A percentile compares a stretch with the other conserved stretches of the same genome.
These are phyloP conservation scores for Cyclanthera cordifolia DNA, from an alignment of 306 rosid genomes.

Conservation along the genomic window DNA sequence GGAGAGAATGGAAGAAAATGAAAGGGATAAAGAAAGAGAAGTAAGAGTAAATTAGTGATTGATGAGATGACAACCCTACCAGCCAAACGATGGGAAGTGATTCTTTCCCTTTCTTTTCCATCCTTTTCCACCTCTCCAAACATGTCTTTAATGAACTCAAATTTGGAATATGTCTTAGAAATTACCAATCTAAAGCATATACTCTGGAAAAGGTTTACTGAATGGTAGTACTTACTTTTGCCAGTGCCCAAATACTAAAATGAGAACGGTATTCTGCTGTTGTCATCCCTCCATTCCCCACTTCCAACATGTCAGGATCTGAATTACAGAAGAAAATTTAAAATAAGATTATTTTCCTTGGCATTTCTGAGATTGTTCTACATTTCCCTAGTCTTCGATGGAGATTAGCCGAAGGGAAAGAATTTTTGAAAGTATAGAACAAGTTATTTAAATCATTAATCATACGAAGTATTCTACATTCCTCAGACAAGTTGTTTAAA, in stretches of 20 bases:
- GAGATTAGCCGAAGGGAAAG: background rate
- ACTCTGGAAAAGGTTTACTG: background rate
- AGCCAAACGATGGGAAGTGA: no score
- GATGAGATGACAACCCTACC: no score
- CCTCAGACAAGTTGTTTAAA: background rate
- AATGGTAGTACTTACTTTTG: conserved; percentile 34
- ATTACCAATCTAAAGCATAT: background rate
- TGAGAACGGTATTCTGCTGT: conserved; percentile 64
- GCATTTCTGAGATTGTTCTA: background rate
- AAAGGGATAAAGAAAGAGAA: no score
- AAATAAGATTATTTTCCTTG: background rate
- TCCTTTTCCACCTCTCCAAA: no score
- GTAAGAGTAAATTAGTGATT: no score
- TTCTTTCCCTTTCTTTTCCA: no score
- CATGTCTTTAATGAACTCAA: background rate
- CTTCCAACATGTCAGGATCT: conserved; percentile 89
- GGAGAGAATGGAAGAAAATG: no score
- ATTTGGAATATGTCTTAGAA: background rate
- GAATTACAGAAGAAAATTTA: background rate
- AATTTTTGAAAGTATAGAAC: background rate
- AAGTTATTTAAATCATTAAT: background rate
- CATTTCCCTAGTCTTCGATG: no score
- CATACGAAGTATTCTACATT: background rate
- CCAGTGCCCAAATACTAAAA: conserved; percentile 72
- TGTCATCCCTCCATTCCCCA: conserved; percentile 78